Evolutionary conservation across 106 monocot genomes (phyloP).

Genomic region (Phalaenopsis aphrodite): DNA sequence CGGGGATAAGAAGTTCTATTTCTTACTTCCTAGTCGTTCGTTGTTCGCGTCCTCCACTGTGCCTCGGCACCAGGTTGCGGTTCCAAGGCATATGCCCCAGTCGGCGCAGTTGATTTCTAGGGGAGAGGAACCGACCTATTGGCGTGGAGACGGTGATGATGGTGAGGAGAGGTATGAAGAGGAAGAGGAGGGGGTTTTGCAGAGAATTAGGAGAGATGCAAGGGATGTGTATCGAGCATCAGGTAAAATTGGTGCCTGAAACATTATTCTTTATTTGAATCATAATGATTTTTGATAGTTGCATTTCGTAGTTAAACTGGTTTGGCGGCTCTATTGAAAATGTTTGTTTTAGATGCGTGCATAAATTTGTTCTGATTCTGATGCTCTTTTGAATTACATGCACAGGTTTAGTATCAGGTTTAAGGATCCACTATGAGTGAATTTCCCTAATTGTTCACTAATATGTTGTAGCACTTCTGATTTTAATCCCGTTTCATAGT

Average conservation of each 20-base stretch:
- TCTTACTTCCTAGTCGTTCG: conserved; percentile 59
- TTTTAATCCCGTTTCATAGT: neutral
- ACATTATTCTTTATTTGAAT: neutral
- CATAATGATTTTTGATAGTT: neutral
- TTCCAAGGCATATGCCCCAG: neutral
- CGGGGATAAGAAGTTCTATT: conserved; percentile 80
- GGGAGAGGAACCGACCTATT: neutral
- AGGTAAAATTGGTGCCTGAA: neutral
- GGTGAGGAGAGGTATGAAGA: conserved; percentile 9
- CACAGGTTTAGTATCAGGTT: neutral
- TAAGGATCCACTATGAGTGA: neutral
- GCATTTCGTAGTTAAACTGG: neutral
- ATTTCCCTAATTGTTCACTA: neutral
- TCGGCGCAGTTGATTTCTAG: neutral
- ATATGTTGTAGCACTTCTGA: neutral
- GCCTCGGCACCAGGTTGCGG: neutral
- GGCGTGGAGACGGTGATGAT: conserved; percentile 1
- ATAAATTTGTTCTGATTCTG: neutral
- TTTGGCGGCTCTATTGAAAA: neutral
- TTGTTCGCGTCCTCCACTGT: conserved; percentile 24
- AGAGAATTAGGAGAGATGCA: neutral
- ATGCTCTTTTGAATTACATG: neutral
- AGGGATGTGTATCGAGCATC: neutral
- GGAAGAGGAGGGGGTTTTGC: neutral
- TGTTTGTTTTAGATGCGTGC: neutral